Evolutionary conservation across 176 grass and related monocot genomes (phyloP), one percentile per base, ranked within the genome.

Genomic region (Elymus sibiricus): DNA sequence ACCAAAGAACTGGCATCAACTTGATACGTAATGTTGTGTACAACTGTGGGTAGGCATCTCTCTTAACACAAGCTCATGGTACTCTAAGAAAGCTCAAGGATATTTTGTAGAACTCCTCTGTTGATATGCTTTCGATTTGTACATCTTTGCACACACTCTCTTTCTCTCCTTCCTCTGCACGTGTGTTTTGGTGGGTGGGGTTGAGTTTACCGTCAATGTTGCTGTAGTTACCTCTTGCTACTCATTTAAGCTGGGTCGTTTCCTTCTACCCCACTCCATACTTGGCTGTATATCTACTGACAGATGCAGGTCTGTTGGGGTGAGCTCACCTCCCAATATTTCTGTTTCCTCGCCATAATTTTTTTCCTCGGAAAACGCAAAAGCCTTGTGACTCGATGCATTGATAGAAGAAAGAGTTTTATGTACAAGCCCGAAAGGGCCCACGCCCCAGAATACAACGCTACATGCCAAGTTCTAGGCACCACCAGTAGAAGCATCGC

Each of bases 1-100:
- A 99, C 86, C 88, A 97, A 82, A 91, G 97, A 91, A 97, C 94
- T 83, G 92, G 97, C 44, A 94, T 99, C 89, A 92, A 94, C 63
- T 86, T 99, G 79, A 92, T 99, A 73, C 94, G 66, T 81, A 99
- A 97, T 90, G 94, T 93, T 69, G 85, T 99, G 26, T 97, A 96
- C 81, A 93, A 90, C 76, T 96, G 97, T 79, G 92, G 90, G 97
- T 99, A 94, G 25, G 97, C 81, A 94, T 85, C 39, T 80, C 46
- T 95, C 38, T 90, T 90, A 82, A 74, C 84, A 64, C 63, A 67
- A 32, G 3, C 51, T 77, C 22, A 7, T 53, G 8, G 60, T 61
- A 43, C 55, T 74, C 15, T 64, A 87, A 72, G 28, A 62, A 81
- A 71, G 26, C 75, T 84, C 28, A 68, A 47, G 28, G 62, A 66